Conservation (phyloP, 306 rosid genomes). For the Trifolium pratense region DNA sequence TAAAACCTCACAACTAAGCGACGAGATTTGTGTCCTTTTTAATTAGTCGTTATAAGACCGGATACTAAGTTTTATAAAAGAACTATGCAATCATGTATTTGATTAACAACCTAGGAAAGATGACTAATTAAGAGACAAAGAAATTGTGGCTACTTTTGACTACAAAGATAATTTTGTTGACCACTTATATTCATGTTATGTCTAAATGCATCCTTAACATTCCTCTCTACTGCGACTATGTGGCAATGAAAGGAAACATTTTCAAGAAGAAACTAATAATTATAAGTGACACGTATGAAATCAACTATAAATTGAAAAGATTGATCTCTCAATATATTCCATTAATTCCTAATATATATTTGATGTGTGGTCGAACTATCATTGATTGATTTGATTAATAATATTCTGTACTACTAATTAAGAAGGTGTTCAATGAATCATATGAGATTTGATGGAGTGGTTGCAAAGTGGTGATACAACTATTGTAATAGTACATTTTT, state of each 20-base stretch:
- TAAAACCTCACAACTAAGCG: too few relatives aligned
- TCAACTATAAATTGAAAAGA: constrained; percentile 40
- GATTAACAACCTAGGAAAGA: constrained; percentile 42
- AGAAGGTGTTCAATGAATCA: constrained; percentile 39
- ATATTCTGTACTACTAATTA: not conserved
- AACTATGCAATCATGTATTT: constrained; percentile 30
- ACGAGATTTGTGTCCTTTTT: too few relatives aligned
- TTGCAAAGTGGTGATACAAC: constrained; percentile 1
- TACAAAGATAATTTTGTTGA: constrained; percentile 39
- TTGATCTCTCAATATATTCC: constrained; percentile 19
- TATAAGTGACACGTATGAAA: constrained; percentile 35
- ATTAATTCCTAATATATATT: constrained; percentile 35
- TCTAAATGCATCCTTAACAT: constrained; percentile 49
- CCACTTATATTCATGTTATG: constrained; percentile 38
- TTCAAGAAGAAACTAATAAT: constrained; percentile 15
- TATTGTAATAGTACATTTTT: too few relatives aligned
- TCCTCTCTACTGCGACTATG: not conserved
- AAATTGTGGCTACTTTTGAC: constrained; percentile 36
- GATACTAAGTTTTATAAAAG: constrained; percentile 5
- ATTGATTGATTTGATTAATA: constrained; percentile 33
- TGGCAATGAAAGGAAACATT: constrained; percentile 36
- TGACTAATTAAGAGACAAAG: constrained; percentile 32
- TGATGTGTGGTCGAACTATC: constrained; percentile 17
- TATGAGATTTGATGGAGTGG: constrained; percentile 36
- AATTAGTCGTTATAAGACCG: too few relatives aligned